Percentiles rank a stretch among this genome's conserved stretches.
These are phyloP conservation scores for Serendipita vermifera DNA, from an alignment of 768 basidiomycete genomes.

Conservation along the genomic window DNA sequence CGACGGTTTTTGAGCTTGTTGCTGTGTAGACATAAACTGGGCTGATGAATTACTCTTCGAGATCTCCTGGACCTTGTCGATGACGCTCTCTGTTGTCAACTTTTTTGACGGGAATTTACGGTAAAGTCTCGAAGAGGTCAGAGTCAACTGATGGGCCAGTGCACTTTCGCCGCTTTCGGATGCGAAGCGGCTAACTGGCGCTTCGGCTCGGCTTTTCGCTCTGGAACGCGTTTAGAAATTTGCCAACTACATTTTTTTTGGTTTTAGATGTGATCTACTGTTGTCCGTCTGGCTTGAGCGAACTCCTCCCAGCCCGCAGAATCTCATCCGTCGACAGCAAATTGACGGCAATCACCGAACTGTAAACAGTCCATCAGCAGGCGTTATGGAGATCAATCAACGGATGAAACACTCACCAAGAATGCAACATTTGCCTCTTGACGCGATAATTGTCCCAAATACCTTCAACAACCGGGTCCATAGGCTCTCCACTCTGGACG, in stretches of 20 bases:
- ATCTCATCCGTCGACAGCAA: conserved; percentile 94
- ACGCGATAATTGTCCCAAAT: conserved; percentile 99
- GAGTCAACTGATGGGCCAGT: too few relatives aligned
- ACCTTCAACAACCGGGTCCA: conserved; percentile 90
- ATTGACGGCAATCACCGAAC: conserved; percentile 91
- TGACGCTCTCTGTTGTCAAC: too few relatives aligned
- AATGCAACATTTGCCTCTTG: conserved; percentile 97
- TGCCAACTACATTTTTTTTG: too few relatives aligned
- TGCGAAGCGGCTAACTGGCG: too few relatives aligned
- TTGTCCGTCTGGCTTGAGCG: conserved; percentile 68
- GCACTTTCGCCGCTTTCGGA: too few relatives aligned
- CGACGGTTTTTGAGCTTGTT: conserved; percentile 10
- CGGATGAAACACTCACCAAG: conserved; percentile 47
- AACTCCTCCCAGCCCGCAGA: conserved; percentile 75
- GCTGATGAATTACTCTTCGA: neutral
- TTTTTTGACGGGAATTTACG: too few relatives aligned
- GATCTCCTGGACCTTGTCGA: conserved; percentile 8
- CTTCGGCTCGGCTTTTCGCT: too few relatives aligned
- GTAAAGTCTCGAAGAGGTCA: too few relatives aligned
- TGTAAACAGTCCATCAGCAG: conserved; percentile 24
- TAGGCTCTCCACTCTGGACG: conserved; percentile 85
- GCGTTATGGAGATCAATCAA: conserved; percentile 16
- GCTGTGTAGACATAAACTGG: conserved; percentile 10
- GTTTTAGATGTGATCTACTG: too few relatives aligned
- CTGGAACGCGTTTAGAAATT: too few relatives aligned